A percentile compares a stretch with the other conserved stretches of the same genome.
Evolutionary conservation across 768 basidiomycete species (phyloP).

Genomic region (Lactarius indigo): DNA sequence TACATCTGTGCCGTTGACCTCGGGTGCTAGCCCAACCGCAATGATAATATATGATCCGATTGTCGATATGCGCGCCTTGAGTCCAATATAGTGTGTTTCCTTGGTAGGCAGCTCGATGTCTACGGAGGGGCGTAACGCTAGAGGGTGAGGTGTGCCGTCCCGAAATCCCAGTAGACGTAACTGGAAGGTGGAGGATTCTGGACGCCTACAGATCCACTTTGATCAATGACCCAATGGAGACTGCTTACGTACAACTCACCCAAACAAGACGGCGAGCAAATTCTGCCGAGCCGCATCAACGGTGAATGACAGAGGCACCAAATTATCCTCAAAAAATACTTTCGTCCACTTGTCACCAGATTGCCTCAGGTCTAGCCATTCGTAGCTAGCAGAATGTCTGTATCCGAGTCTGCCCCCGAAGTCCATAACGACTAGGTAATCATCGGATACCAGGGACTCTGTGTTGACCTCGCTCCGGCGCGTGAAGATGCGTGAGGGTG

Average conservation of each 20-base stretch:
- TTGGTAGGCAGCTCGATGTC: conserved; percentile 3
- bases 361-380: conserved; percentile 8
- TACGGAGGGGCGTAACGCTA: not conserved
- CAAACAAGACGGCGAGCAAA: conserved; percentile 3
- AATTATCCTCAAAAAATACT: not conserved
- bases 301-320: not conserved
- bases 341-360: not conserved
- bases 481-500: not conserved
- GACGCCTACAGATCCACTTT: not conserved
- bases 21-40: not conserved
- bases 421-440: conserved; percentile 8
- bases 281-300: not conserved
- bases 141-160: conserved; percentile 1
- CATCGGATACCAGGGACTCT: not conserved
- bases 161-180: conserved; percentile 3
- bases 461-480: not conserved
- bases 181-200: conserved; percentile 10
- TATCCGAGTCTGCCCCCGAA: not conserved
- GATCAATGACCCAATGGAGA: not conserved
- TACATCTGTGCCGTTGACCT: not conserved
- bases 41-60: conserved; percentile 1
- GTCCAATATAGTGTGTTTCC: not conserved
- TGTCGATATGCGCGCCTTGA: not conserved
- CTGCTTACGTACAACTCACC: not conserved
- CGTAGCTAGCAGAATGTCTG: not conserved